Evolutionary conservation across 139 green algal genomes (phyloP), one percentile per base, ranked within the genome.

Genomic region (Chlorella sorokiniana): DNA sequence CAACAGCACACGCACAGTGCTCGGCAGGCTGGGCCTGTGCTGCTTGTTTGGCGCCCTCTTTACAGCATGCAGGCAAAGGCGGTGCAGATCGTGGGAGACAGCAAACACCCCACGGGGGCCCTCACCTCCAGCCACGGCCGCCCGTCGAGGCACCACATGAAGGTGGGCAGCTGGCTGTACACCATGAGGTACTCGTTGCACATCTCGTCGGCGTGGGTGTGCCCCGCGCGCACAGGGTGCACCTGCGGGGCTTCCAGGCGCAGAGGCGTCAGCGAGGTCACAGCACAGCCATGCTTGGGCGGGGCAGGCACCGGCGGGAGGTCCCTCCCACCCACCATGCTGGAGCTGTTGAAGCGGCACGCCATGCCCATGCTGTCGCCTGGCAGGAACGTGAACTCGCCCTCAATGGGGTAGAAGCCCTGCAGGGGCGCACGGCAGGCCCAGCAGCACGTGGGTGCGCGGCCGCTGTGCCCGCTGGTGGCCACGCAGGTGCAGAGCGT

Each of bases 171-270:
- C 71, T 84, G 79, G 52, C 42, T 51, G 70, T 84, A 86, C 18
- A 91, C 70, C 89, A 97, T 95, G 31, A 96, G 63, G 84, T 96
- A 98, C 83, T 97, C 88, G 89, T 98, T 98, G 88, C 95, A 98
- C 95, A 98, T 98, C 81, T 98, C 95, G 72, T 97, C 78, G 1
- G n/a, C 31, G 35, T 78, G 64, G 20, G 64, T 81, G 41, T 78
- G 51, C 37, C 86, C 86, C 33, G 86, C 48, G 10, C 11, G 10
- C 22, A 86, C 79, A 9, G 27, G 11, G 22, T 20, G 27, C 0
- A 0, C 18, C 78, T 83, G 78, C 45, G 35, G 69, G n/a, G n/a
- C n/a, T n/a, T n/a, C n/a, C n/a, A n/a, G n/a, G n/a, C n/a, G n/a
- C n/a, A n/a, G n/a, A n/a, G n/a, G n/a, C n/a, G n/a, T n/a, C 25